Conservation (phyloP, 2,329 filamentous ascomycete species). For the Thelonectria blattea region DNA sequence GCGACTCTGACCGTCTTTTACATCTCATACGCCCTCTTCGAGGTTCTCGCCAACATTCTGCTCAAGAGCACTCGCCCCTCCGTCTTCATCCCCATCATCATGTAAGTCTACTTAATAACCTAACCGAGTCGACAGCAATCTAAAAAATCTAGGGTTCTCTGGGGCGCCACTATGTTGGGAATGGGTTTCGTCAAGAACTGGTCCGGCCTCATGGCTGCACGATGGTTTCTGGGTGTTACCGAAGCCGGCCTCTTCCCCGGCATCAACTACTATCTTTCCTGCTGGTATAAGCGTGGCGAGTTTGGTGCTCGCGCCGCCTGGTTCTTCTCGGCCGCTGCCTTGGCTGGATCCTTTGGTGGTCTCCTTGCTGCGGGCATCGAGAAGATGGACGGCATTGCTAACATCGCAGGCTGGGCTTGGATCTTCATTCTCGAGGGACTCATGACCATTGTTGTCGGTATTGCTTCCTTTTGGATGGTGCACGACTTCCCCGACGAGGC, state of each 20-base stretch:
- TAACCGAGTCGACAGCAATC: conserved; percentile 26
- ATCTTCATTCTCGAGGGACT: conserved; percentile 75
- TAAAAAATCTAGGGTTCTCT: conserved; percentile 54
- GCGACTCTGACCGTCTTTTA: conserved; percentile 83
- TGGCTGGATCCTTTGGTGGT: conserved; percentile 80
- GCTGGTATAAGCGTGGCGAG: conserved; percentile 82
- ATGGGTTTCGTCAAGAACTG: conserved; percentile 72
- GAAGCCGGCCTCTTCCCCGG: conserved; percentile 80
- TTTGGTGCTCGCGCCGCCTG: conserved; percentile 81
- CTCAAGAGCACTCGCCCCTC: conserved; percentile 79
- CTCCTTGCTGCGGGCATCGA: conserved; percentile 75
- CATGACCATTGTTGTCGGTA: conserved; percentile 70
- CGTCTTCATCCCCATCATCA: conserved; percentile 81
- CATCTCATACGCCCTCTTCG: conserved; percentile 81
- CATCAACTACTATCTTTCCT: conserved; percentile 80
- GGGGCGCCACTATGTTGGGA: conserved; percentile 73
- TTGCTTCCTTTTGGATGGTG: conserved; percentile 77
- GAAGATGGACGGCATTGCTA: conserved; percentile 69
- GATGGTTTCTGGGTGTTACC: conserved; percentile 74
- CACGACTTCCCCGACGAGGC: conserved; percentile 83
- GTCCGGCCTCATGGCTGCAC: conserved; percentile 68
- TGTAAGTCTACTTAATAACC: conserved; percentile 56
- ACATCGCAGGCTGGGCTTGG: conserved; percentile 65
- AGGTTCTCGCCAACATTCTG: conserved; percentile 78
- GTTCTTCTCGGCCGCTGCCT: conserved; percentile 83